These are phyloP conservation scores for Aspergillus heteromorphus DNA, from an alignment of 495 filamentous ascomycete genomes.

Conservation along the genomic window DNA sequence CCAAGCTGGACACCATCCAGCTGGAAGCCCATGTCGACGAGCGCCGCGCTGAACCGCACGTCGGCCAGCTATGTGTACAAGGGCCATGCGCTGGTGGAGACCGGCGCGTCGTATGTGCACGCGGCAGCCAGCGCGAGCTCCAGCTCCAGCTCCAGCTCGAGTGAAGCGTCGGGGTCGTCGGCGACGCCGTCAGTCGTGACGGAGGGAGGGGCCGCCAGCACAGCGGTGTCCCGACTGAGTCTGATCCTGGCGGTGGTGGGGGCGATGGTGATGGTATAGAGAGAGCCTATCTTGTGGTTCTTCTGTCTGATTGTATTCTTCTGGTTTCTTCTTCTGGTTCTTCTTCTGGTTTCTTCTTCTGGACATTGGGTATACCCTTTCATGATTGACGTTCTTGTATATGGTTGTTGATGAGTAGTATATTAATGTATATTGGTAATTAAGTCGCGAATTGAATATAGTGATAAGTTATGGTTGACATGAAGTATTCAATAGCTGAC, in stretches of 20 bases:
- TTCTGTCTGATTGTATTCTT: background rate
- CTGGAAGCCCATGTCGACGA: conserved; percentile 10
- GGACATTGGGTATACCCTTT: background rate
- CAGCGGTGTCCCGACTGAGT: background rate
- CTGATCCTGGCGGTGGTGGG: background rate
- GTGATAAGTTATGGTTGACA: too few species aligned
- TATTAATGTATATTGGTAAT: background rate
- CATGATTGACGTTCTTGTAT: conserved; percentile 3
- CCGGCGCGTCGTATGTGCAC: conserved; percentile 1
- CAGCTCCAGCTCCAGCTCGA: background rate
- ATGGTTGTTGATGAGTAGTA: conserved; percentile 1
- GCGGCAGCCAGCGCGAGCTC: background rate
- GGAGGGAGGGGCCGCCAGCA: background rate
- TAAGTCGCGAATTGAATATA: background rate
- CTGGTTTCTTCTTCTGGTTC: background rate
- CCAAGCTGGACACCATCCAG: conserved; percentile 19
- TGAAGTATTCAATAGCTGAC: too few species aligned
- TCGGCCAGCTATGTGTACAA: conserved; percentile 28
- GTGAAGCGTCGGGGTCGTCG: background rate
- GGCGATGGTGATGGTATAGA: background rate
- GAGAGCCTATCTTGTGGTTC: background rate
- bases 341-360: background rate
- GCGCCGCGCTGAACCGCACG: background rate
- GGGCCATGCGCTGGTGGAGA: conserved; percentile 30
- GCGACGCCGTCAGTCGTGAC: background rate